Conservation (phyloP, 1,139 yeast species). For the Zhuliangozyma parablackwelliae region DNA sequence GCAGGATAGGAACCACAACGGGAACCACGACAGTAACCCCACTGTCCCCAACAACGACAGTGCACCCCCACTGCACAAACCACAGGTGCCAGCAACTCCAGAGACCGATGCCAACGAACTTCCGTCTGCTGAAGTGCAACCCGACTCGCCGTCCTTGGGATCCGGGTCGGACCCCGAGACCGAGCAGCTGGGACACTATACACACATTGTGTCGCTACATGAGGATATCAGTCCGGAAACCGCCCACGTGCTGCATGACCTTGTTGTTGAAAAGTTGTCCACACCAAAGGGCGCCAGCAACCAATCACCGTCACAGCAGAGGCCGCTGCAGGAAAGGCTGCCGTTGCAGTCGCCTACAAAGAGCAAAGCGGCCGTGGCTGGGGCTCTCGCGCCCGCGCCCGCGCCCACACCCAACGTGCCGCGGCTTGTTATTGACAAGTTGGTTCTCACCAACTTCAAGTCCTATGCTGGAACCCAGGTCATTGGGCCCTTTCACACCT, state of each 20-base stretch:
- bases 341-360: not conserved
- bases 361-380: not conserved
- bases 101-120: no score
- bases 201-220: no score
- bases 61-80: no score
- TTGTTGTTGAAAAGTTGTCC: no score
- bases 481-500: slow-evolving; percentile 90
- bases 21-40: not conserved
- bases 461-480: slow-evolving; percentile 94
- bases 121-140: not conserved
- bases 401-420: slow-evolving; percentile 39
- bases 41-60: no score
- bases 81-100: no score
- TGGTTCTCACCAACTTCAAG: slow-evolving; percentile 81
- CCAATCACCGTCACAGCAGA: no score
- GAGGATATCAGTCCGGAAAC: no score
- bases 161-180: not conserved
- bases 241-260: no score
- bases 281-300: no score
- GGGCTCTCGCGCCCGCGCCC: no score
- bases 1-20: not conserved
- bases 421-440: slow-evolving; percentile 68
- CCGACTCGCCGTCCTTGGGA: not conserved
- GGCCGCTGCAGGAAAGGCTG: not conserved
- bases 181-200: no score